Base-by-base conservation (phyloP, 1,284 basidiomycete species). In the Ustilago tritici region DNA sequence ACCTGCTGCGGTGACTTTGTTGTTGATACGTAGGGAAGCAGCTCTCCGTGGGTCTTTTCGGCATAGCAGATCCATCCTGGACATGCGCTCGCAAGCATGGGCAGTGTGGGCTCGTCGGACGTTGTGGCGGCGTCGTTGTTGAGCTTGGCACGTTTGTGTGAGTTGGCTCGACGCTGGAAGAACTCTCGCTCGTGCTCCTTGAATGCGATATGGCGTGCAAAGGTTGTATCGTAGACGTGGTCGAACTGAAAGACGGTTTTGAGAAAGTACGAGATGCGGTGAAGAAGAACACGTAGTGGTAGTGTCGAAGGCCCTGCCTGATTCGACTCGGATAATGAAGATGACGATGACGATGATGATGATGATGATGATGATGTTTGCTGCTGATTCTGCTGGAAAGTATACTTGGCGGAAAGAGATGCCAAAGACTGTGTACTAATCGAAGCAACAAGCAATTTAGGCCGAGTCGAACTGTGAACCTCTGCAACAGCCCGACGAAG, bases 31-130 rank as follows among this genome's bases (percentile, higher is more conserved):
- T 95, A 94, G 1, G 95, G 94, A 11, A 99, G 86, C 89, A 99
- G 92, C 85, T 97, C 95, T 46, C 69, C 78, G 56, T 98, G 96
- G 0, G 96, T 93, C 89, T 99, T 99, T 88, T 99, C 97, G 17
- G 95, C 96, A 84, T 98, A 99, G 87, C 96, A 99, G 64, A 99
- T 93, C 97, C 97, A 99, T 31, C 97, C 97, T 0, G 97, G 97
- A 88, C 97, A 99, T 12, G 96, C 94, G 78, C 94, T 95, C 3
- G 95, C 92, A 23, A 99, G 89, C 91, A 99, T 95, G 0, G 97
- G 96, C 36, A 98, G 87, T 56, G 56, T 55, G 2, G 68, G 47
- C 1, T 3, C 47, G 1, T 61, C 50, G 4, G 46, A 17, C 23
- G 49, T 5, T 41, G 32, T 47, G 15, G 12, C 28, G 53, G 14